Percentiles rank a stretch among this genome's conserved stretches.
phyloP scores from a whole-genome alignment of 2,329 filamentous ascomycete genomes.

The Paraconiothyrium sp. region DNA sequence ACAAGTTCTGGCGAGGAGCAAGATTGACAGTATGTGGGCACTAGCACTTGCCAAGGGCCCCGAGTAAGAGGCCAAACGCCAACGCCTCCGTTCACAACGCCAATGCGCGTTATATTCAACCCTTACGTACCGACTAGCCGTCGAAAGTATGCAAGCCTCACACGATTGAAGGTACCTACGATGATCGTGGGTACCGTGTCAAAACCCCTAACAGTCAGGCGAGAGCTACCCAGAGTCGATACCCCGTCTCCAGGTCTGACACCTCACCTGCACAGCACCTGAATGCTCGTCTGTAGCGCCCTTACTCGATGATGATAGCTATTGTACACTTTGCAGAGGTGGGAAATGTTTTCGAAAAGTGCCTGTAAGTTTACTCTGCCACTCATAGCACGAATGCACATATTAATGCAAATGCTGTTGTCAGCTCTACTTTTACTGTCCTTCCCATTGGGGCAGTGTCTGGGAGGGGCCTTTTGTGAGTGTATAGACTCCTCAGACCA shows the following conservation, averaged over 20 bases:
- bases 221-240: background rate
- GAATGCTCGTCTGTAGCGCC: background rate
- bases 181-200: background rate
- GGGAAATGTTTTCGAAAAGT: slow-evolving; percentile 2
- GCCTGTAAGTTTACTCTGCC: slow-evolving; percentile 18
- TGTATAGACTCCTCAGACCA: background rate
- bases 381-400: slow-evolving; percentile 12
- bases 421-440: slow-evolving; percentile 11
- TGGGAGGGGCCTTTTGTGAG: background rate
- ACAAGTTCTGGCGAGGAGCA: slow-evolving; percentile 78
- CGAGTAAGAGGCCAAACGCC: slow-evolving; percentile 19
- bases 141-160: slow-evolving; percentile 3
- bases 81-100: background rate
- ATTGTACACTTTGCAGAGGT: background rate
- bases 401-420: slow-evolving; percentile 12
- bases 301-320: background rate
- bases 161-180: background rate
- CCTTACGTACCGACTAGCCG: background rate
- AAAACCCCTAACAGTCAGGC: background rate
- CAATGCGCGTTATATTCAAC: background rate
- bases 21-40: slow-evolving; percentile 96
- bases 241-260: background rate
- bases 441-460: background rate
- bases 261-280: too few species aligned
- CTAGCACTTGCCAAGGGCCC: slow-evolving; percentile 82